Evolutionary conservation across 139 green algal species (phyloP), one percentile per base, ranked within the genome.

Genomic region (Pedinophyceae sp.): DNA sequence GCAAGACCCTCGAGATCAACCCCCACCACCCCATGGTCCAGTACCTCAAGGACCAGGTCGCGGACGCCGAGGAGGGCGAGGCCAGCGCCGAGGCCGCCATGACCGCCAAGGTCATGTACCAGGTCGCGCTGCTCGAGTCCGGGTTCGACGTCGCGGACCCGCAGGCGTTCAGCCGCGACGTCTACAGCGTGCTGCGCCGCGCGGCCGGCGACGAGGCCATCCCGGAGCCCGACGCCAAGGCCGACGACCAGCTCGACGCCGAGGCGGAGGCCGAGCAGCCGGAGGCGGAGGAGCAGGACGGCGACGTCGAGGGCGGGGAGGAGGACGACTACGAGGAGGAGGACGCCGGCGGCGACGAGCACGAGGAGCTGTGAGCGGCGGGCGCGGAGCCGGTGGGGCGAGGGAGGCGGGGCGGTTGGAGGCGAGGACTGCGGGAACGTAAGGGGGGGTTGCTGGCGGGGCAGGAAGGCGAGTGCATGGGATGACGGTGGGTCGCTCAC

Each of bases 1-100:
- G 54, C 46, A 73, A 69, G 61, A 84, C 69, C 2, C 77, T 98
- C 28, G 91, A 98, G 77, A 90, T 98, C 75, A 98, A 98, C 72
- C 87, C 91, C 3, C 54, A 68, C 24, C 89, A 99, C 70, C 84
- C 91, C 1, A 71, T 97, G 26, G 80, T 99, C 51, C 57, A 61
- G 22, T 69, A 81, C 49, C 68, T 99, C 7, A 87, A 81, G 65
- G 70, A 76, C 26, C 68, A 79, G 58, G 73, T 84, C 23, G 75
- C 69, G 39, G 68, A 68, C n/a, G 52, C 62, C 19, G 49, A 74
- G 10, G 67, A 79, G 13, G 57, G 65, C 15, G 27, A 54, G 3
- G 20, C 29, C 0, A 27, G 62, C 49, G 20, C 46, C 10, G 46
- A 52, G 10, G 53, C 43, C 6, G 71, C 59, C 26, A 57, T 62